phyloP scores from a whole-genome alignment of 2,329 filamentous ascomycete species.

The Xylariaceae sp. region DNA sequence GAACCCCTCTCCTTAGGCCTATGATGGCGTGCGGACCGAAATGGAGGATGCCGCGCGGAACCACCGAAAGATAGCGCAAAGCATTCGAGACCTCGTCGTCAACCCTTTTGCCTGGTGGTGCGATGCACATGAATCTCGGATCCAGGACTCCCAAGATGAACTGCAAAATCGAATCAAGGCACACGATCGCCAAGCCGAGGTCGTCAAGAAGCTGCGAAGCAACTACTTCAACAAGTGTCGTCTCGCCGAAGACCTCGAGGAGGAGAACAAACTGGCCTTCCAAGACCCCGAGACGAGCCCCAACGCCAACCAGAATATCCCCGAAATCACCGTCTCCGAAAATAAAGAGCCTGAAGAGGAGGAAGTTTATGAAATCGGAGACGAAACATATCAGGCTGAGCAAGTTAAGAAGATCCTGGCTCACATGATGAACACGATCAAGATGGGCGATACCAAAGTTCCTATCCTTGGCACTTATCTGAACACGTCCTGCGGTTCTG shows the following conservation, averaged over 20 bases:
- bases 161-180: conserved; percentile 86
- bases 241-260: conserved; percentile 90
- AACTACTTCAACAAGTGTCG: conserved; percentile 99
- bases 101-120: conserved; percentile 95
- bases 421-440: conserved; percentile 83
- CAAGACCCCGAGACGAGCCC: conserved; percentile 77
- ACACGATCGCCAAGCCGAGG: conserved; percentile 86
- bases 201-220: conserved; percentile 87
- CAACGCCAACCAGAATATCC: conserved; percentile 54
- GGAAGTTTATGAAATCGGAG: conserved; percentile 83
- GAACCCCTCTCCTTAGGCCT: conserved; percentile 57
- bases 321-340: conserved; percentile 83
- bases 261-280: conserved; percentile 98
- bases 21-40: conserved; percentile 85
- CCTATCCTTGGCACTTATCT: conserved; percentile 92
- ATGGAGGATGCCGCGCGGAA: conserved; percentile 88
- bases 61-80: conserved; percentile 93
- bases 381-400: conserved; percentile 78
- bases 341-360: conserved; percentile 65
- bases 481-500: conserved; percentile 85
- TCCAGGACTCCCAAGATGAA: conserved; percentile 93
- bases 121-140: conserved; percentile 84
- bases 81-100: conserved; percentile 92
- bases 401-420: conserved; percentile 86
- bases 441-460: conserved; percentile 87